Conservation (phyloP, 2,329 filamentous ascomycete species). For the Domatiomyces globalis region DNA sequence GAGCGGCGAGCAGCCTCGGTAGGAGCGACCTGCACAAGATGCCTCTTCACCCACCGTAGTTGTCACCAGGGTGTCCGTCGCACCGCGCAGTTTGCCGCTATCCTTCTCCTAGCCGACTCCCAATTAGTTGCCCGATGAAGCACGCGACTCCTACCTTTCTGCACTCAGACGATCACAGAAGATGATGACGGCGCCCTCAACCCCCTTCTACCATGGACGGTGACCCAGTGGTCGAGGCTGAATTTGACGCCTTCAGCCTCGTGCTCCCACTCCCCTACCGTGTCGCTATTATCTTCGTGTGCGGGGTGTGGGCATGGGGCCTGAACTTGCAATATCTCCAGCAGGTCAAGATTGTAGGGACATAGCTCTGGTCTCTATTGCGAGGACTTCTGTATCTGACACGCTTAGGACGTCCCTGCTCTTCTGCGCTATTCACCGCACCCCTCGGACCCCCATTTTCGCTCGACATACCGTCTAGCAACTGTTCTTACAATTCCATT, state of each 20-base stretch:
- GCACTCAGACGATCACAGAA: background rate
- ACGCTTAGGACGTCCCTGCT: constrained; percentile 55
- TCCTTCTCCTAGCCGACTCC: background rate
- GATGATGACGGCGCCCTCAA: background rate
- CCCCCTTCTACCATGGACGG: constrained; percentile 12
- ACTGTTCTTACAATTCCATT: constrained; percentile 61
- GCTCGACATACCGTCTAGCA: constrained; percentile 75
- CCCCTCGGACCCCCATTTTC: constrained; percentile 59
- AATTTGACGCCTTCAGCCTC: constrained; percentile 71
- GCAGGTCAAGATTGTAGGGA: constrained; percentile 55
- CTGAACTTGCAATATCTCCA: constrained; percentile 79
- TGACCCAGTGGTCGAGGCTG: constrained; percentile 19
- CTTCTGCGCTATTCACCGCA: constrained; percentile 76
- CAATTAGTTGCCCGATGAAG: background rate
- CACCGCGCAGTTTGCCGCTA: background rate
- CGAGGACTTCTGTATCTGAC: constrained; percentile 11
- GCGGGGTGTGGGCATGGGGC: constrained; percentile 91
- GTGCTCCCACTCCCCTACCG: constrained; percentile 80
- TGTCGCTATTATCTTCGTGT: constrained; percentile 68
- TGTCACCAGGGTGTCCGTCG: too few relatives aligned
- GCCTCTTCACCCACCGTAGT: constrained; percentile 5
- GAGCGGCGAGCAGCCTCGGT: background rate
- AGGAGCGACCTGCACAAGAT: constrained; percentile 3
- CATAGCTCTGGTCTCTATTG: background rate
- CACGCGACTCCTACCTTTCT: background rate